These are phyloP conservation scores for Alternaria gansuensis DNA, from an alignment of 2,329 filamentous ascomycete species.

Conservation along the genomic window DNA sequence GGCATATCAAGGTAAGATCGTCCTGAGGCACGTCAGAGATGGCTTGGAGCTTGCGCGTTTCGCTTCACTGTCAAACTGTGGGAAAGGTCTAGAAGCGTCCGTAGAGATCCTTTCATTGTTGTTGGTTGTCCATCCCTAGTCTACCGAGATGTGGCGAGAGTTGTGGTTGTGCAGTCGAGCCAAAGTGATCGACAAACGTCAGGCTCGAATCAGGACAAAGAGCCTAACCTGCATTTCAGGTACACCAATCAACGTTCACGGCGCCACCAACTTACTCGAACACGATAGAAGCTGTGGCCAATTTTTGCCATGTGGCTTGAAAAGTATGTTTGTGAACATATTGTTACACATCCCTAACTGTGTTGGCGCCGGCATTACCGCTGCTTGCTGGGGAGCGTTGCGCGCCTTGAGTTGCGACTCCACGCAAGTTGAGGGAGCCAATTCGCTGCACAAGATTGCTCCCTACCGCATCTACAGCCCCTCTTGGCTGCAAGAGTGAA, in stretches of 20 bases:
- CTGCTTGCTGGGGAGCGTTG: conserved; percentile 28
- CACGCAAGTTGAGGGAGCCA: conserved; percentile 77
- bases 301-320: conserved; percentile 18
- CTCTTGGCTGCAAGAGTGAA: conserved; percentile 82
- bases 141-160: conserved; percentile 18
- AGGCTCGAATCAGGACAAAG: conserved; percentile 24
- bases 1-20: conserved; percentile 21
- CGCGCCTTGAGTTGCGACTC: conserved; percentile 35
- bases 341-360: conserved; percentile 49
- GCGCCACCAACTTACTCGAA: conserved; percentile 3
- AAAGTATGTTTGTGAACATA: conserved; percentile 12
- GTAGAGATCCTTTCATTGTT: conserved; percentile 12
- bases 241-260: conserved; percentile 39
- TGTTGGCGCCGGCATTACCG: conserved; percentile 36
- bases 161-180: conserved; percentile 24
- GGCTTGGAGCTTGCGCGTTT: conserved; percentile 27
- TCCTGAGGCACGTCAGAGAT: conserved; percentile 17
- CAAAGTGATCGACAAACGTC: conserved; percentile 32
- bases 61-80: conserved; percentile 11
- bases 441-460: conserved; percentile 89
- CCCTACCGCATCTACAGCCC: conserved; percentile 91
- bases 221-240: conserved; percentile 27
- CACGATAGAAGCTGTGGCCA: conserved; percentile 22
- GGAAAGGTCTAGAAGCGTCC: conserved; percentile 21
- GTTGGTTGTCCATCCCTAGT: conserved; percentile 20